A percentile compares a stretch with the other conserved stretches of the same genome.
These are phyloP conservation scores for Vickermania spadyakhi DNA, from an alignment of 208 protist species.

Conservation along the genomic window DNA sequence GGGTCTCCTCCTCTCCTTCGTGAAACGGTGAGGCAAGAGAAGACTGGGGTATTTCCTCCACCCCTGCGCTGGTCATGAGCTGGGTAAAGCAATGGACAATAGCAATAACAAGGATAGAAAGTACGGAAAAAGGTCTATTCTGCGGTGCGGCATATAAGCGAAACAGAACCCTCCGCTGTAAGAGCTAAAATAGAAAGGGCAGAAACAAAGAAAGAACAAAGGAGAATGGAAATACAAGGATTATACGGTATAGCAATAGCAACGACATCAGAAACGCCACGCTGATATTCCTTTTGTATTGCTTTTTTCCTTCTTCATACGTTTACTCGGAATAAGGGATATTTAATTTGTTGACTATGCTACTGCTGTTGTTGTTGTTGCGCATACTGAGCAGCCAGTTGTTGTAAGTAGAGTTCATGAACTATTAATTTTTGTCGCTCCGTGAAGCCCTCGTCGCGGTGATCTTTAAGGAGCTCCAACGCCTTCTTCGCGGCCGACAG, in stretches of 20 bases:
- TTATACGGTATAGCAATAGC: background rate
- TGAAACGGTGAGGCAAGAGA: too few species aligned
- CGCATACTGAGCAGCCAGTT: constrained; percentile 29
- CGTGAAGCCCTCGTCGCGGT: constrained; percentile 27
- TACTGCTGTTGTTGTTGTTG: background rate
- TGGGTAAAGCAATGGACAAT: too few species aligned
- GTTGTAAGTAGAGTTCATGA: constrained; percentile 55
- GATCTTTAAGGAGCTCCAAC: constrained; percentile 25
- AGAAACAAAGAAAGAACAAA: background rate
- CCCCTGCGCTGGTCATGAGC: too few species aligned
- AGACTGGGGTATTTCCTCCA: too few species aligned
- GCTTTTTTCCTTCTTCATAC: background rate
- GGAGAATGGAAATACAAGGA: background rate
- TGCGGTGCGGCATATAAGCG: too few species aligned
- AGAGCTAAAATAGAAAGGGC: background rate
- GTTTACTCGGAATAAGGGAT: too few species aligned
- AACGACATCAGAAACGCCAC: too few species aligned
- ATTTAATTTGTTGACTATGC: background rate
- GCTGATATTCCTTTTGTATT: background rate
- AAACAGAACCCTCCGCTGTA: too few species aligned
- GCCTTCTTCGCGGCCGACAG: constrained; percentile 43
- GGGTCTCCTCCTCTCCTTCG: too few species aligned
- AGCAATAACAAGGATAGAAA: too few species aligned
- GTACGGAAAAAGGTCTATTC: too few species aligned
- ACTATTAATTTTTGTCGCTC: constrained; percentile 45